Conservation (phyloP, 257 asterid species). For the Ligustrum vulgare region DNA sequence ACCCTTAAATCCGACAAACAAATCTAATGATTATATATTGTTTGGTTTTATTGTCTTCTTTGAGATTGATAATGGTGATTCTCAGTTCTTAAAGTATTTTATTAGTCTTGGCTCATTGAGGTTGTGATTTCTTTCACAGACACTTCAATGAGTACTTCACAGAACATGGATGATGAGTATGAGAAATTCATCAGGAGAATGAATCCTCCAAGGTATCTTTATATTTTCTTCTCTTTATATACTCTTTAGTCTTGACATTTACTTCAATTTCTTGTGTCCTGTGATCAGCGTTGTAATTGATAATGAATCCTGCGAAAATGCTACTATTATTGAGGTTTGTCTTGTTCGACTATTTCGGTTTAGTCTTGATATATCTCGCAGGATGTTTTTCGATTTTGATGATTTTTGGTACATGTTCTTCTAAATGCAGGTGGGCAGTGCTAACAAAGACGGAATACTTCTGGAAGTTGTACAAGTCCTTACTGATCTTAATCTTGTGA, state of each 20-base stretch:
- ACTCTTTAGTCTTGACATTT: background rate
- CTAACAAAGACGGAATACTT: conserved; percentile 89
- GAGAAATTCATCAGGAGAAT: background rate
- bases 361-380: conserved; percentile 1
- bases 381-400: background rate
- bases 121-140: background rate
- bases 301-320: conserved; percentile 81
- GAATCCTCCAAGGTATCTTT: background rate
- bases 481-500: conserved; percentile 83
- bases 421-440: conserved; percentile 81
- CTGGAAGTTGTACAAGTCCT: conserved; percentile 90
- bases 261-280: conserved; percentile 4
- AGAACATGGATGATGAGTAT: background rate
- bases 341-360: conserved; percentile 12
- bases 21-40: no score
- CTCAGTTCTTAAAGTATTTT: no score
- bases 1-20: no score
- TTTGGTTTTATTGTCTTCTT: no score
- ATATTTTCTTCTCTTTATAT: background rate
- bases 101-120: no score
- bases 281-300: conserved; percentile 82
- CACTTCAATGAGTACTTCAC: background rate
- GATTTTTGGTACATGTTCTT: background rate
- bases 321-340: conserved; percentile 78
- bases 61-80: no score